phyloP scores from a whole-genome alignment of 2,329 filamentous ascomycete species.

The Passalora sequoiae region DNA sequence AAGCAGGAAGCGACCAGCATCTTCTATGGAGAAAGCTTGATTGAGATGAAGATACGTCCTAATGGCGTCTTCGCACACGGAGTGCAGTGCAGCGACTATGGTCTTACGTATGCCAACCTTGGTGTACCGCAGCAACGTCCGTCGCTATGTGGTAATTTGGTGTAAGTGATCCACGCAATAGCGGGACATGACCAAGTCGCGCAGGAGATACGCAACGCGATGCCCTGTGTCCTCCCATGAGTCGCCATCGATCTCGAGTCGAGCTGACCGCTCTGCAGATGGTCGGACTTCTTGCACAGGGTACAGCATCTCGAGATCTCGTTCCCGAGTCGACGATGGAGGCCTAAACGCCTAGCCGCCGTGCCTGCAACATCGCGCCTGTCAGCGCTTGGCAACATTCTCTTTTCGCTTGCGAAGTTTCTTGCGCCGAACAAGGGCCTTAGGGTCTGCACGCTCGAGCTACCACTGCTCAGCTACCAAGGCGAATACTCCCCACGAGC shows the following conservation, averaged over 20 bases:
- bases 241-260: not conserved
- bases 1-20: slow-evolving; percentile 39
- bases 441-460: not conserved
- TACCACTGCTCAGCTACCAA: not conserved
- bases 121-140: too few relatives aligned
- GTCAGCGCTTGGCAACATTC: not conserved
- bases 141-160: too few relatives aligned
- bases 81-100: slow-evolving; percentile 4
- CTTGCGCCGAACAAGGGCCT: not conserved
- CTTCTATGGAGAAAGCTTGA: slow-evolving; percentile 45
- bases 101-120: not conserved
- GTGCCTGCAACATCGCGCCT: not conserved
- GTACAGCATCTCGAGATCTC: slow-evolving; percentile 12
- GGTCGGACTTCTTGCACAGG: slow-evolving; percentile 11
- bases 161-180: too few relatives aligned
- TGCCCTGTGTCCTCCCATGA: too few relatives aligned
- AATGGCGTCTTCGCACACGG: slow-evolving; percentile 14
- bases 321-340: not conserved
- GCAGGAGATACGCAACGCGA: too few relatives aligned
- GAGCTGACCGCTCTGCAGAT: not conserved
- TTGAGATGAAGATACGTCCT: slow-evolving; percentile 39
- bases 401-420: not conserved
- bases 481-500: not conserved
- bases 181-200: too few relatives aligned
- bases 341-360: not conserved